Conservation (phyloP, 169 alveolate genomes). For the Cryptosporidium sp. region DNA sequence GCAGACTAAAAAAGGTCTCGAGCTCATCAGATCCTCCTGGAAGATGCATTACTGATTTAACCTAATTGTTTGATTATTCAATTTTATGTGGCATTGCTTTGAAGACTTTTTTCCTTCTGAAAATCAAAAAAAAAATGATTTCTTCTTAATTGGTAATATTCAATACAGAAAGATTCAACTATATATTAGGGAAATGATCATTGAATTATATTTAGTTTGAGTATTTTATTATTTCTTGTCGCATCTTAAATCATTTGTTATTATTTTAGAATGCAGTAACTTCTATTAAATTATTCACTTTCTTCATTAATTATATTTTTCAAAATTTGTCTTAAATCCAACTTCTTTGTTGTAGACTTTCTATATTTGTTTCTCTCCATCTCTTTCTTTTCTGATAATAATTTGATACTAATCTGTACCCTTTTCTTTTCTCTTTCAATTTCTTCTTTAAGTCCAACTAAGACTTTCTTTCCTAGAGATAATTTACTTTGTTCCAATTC, state of each 20-base stretch:
- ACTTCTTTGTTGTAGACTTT: slow-evolving; percentile 15
- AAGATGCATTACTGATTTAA: slow-evolving; percentile 33
- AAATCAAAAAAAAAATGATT: neutral
- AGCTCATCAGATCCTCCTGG: slow-evolving; percentile 55
- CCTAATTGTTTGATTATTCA: neutral
- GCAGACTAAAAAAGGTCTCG: slow-evolving; percentile 47
- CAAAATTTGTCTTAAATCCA: slow-evolving; percentile 25
- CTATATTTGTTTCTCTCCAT: slow-evolving; percentile 26
- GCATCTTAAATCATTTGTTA: neutral
- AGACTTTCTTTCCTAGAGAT: neutral
- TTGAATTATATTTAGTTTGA: neutral
- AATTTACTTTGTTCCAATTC: neutral
- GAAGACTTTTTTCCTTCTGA: no score
- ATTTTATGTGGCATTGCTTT: neutral
- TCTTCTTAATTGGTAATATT: neutral
- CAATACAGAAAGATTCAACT: neutral
- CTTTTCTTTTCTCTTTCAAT: slow-evolving; percentile 23
- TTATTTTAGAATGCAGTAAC: neutral
- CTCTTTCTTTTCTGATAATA: slow-evolving; percentile 16
- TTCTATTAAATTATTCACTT: neutral
- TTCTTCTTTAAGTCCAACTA: slow-evolving; percentile 5
- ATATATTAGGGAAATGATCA: neutral
- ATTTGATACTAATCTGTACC: neutral
- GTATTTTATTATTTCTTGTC: neutral
- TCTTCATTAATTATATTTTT: slow-evolving; percentile 46